Evolutionary conservation across 305 asterid genomes (phyloP).

Genomic region (Withania somnifera): DNA sequence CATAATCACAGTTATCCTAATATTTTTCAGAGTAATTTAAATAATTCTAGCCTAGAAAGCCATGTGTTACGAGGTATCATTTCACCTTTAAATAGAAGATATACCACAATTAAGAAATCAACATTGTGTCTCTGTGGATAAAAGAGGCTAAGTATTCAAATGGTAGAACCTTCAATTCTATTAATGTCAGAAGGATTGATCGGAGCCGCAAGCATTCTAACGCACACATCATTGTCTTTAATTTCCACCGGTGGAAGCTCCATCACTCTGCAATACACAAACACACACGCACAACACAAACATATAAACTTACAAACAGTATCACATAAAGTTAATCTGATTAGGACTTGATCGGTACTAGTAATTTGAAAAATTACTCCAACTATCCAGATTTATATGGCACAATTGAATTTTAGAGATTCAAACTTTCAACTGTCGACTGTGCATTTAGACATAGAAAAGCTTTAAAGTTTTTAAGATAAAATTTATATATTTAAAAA

Average conservation of each 20-base stretch:
- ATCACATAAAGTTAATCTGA: neutral
- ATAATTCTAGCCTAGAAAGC: neutral
- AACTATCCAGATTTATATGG: too few species aligned
- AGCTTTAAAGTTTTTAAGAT: too few species aligned
- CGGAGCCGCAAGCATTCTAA: conserved; percentile 90
- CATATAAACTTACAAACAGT: neutral
- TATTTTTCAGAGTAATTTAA: neutral
- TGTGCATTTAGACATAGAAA: too few species aligned
- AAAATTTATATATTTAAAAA: too few species aligned
- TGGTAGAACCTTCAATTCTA: conserved; percentile 60
- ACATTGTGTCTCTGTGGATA: neutral
- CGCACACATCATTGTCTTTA: conserved; percentile 72
- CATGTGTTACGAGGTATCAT: neutral
- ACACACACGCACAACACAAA: neutral
- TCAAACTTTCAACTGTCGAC: too few species aligned
- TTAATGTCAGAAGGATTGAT: conserved; percentile 94
- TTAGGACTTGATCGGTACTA: neutral
- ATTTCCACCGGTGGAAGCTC: conserved; percentile 68
- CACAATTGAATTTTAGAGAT: too few species aligned
- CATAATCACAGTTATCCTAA: neutral
- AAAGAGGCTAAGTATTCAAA: neutral
- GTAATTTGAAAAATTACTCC: neutral
- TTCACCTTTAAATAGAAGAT: neutral
- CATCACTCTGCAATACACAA: conserved; percentile 30
- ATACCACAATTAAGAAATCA: neutral